phyloP scores from a whole-genome alignment of 2,329 filamentous ascomycete species.

The Cordyceps cateniannulata region DNA sequence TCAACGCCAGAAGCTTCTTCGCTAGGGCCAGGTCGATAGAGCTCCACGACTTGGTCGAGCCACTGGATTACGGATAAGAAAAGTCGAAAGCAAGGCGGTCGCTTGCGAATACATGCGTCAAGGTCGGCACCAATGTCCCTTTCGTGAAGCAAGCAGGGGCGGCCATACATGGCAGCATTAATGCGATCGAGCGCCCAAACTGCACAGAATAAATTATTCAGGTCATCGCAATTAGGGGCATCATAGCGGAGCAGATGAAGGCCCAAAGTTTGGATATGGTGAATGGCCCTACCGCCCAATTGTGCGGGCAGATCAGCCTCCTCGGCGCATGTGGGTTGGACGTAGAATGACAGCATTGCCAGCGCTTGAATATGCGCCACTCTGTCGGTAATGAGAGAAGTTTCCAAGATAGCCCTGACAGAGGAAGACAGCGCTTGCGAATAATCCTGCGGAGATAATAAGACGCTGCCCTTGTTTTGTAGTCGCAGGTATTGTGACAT shows the following conservation, averaged over 20 bases:
- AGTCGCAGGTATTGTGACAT: constrained; percentile 40
- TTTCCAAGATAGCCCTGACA: constrained; percentile 43
- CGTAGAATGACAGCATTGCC: constrained; percentile 50
- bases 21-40: constrained; percentile 50
- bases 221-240: constrained; percentile 32
- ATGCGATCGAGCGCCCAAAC: constrained; percentile 57
- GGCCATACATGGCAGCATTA: constrained; percentile 52
- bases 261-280: constrained; percentile 50
- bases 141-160: constrained; percentile 54
- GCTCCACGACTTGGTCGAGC: constrained; percentile 51
- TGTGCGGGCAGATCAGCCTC: constrained; percentile 50
- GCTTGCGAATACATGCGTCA: constrained; percentile 42
- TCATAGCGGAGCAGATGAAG: constrained; percentile 43
- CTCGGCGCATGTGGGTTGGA: constrained; percentile 46
- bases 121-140: constrained; percentile 51
- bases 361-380: constrained; percentile 49
- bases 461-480: constrained; percentile 28
- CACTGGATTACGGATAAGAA: constrained; percentile 48
- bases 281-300: constrained; percentile 46
- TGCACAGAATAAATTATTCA: constrained; percentile 48
- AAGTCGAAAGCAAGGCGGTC: constrained; percentile 49
- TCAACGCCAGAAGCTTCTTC: constrained; percentile 33
- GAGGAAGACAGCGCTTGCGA: constrained; percentile 42
- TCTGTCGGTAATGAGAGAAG: constrained; percentile 47
- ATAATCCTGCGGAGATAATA: constrained; percentile 41